These are phyloP conservation scores for Neoscytalidium dimidiatum DNA, from an alignment of 2,329 filamentous ascomycete species.

Conservation along the genomic window DNA sequence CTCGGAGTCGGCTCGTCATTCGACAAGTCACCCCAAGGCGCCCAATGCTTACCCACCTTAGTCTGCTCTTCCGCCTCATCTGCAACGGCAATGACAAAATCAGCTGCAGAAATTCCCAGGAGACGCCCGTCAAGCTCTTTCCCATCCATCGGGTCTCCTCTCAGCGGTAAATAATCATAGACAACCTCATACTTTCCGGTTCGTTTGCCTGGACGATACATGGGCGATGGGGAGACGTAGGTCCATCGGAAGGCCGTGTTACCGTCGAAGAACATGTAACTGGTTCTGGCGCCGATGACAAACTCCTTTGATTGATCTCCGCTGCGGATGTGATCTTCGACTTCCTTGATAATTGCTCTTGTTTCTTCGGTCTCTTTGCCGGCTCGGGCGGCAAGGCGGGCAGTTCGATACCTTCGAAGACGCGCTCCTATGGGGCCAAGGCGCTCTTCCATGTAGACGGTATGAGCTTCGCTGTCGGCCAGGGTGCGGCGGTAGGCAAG, in stretches of 20 bases:
- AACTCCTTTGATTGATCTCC: slow-evolving; percentile 33
- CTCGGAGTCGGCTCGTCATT: slow-evolving; percentile 31
- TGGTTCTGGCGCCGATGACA: slow-evolving; percentile 36
- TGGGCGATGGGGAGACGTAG: slow-evolving; percentile 35
- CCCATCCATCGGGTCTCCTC: slow-evolving; percentile 27
- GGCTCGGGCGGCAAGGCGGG: slow-evolving; percentile 27
- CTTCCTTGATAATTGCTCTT: not conserved
- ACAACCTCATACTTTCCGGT: slow-evolving; percentile 36
- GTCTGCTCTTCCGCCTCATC: slow-evolving; percentile 34
- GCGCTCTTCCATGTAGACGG: slow-evolving; percentile 37
- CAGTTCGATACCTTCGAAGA: slow-evolving; percentile 30
- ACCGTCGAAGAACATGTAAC: slow-evolving; percentile 40
- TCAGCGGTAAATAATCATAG: slow-evolving; percentile 34
- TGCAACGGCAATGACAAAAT: slow-evolving; percentile 38
- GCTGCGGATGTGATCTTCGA: slow-evolving; percentile 25
- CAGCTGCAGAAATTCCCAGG: slow-evolving; percentile 35
- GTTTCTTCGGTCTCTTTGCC: slow-evolving; percentile 20
- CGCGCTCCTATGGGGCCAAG: slow-evolving; percentile 32
- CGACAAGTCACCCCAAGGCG: slow-evolving; percentile 31
- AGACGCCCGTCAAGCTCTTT: slow-evolving; percentile 33
- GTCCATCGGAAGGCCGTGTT: slow-evolving; percentile 36
- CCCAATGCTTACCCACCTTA: slow-evolving; percentile 35
- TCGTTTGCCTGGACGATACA: slow-evolving; percentile 36
- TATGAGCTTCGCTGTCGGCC: slow-evolving; percentile 35
- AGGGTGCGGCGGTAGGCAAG: slow-evolving; percentile 38